These are phyloP conservation scores for Phtheirospermum japonicum DNA, from an alignment of 257 asterid genomes.

Conservation along the genomic window DNA sequence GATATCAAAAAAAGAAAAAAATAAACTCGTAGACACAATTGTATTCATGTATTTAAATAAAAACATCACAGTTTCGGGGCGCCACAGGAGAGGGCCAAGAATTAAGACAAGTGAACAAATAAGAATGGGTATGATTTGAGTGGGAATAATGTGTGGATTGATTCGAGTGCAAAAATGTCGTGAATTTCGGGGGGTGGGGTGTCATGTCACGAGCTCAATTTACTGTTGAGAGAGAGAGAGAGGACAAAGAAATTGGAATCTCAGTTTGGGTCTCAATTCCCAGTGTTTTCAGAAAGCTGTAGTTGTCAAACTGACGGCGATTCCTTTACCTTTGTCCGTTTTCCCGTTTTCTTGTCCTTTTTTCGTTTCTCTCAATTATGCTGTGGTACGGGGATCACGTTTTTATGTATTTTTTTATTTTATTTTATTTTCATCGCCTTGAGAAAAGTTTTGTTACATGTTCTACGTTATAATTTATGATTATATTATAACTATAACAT, in stretches of 20 bases:
- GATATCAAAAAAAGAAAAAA: not conserved
- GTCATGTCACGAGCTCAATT: constrained; percentile 54
- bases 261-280: constrained; percentile 46
- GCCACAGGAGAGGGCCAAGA: constrained; percentile 32
- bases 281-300: constrained; percentile 41
- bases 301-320: constrained; percentile 68
- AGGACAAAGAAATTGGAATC: constrained; percentile 69
- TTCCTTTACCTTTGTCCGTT: constrained; percentile 52
- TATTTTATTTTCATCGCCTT: no score
- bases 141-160: no score
- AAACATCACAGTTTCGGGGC: constrained; percentile 28
- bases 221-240: constrained; percentile 34
- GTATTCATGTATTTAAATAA: not conserved
- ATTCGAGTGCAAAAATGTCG: constrained; percentile 33
- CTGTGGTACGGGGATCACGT: constrained; percentile 39
- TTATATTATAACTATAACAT: no score
- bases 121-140: constrained; percentile 19
- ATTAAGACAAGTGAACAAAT: constrained; percentile 23
- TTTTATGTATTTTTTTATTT: constrained; percentile 1
- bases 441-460: no score
- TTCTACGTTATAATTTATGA: no score
- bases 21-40: not conserved
- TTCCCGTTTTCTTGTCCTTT: constrained; percentile 34
- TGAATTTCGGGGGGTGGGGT: constrained; percentile 45
- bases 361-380: constrained; percentile 27